Conservation (phyloP, 192 early-diverging fungal genomes). For the Mortierella claussenii region DNA sequence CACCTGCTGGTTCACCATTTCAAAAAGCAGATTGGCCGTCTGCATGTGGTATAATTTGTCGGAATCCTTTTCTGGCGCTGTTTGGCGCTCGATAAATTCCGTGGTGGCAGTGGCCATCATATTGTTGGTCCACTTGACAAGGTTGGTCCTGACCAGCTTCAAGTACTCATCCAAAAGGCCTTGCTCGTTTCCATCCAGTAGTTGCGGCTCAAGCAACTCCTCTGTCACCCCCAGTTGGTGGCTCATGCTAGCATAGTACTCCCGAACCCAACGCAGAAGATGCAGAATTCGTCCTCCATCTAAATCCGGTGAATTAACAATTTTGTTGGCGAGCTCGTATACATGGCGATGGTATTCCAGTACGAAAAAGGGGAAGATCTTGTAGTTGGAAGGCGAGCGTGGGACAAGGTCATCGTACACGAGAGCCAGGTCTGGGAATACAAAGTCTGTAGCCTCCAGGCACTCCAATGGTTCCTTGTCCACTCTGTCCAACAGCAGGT, state of each 20-base stretch:
- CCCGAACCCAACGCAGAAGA: constrained; percentile 89
- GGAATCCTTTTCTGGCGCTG: constrained; percentile 80
- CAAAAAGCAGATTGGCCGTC: constrained; percentile 90
- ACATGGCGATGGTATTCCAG: constrained; percentile 95
- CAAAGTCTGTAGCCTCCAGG: constrained; percentile 78
- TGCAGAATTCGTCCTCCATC: constrained; percentile 91
- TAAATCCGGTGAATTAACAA: constrained; percentile 73
- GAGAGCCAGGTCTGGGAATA: constrained; percentile 90
- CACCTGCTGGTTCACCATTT: constrained; percentile 98
- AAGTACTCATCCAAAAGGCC: constrained; percentile 90
- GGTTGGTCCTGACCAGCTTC: constrained; percentile 85
- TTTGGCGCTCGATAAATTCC: constrained; percentile 77
- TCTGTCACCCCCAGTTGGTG: constrained; percentile 86
- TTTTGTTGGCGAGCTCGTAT: constrained; percentile 81
- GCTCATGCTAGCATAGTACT: constrained; percentile 92
- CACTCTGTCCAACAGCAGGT: constrained; percentile 68
- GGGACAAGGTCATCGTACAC: constrained; percentile 90
- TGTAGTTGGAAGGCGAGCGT: constrained; percentile 90
- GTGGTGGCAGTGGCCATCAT: constrained; percentile 85
- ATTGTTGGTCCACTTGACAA: constrained; percentile 93
- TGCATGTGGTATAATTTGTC: constrained; percentile 85
- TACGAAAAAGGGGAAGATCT: constrained; percentile 95
- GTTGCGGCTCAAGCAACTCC: constrained; percentile 88
- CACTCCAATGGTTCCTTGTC: constrained; percentile 68
- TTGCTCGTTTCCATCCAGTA: constrained; percentile 95